phyloP scores from a whole-genome alignment of 345 rosid genomes.

The Linum tenue region DNA sequence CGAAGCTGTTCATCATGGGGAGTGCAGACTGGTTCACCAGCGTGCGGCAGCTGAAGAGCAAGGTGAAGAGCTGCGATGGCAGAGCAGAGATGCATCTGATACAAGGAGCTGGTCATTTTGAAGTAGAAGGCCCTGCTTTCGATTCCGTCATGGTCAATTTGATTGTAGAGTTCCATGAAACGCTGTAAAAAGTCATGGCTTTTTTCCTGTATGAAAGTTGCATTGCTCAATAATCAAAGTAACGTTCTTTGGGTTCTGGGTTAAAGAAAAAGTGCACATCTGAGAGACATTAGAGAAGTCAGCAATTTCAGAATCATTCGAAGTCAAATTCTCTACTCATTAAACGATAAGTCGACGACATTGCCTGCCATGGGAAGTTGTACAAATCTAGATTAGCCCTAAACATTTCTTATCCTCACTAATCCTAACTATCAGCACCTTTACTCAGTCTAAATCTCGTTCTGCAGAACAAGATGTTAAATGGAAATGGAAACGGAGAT shows the following conservation, averaged over 20 bases:
- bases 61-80: slow-evolving; percentile 9
- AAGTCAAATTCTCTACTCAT: neutral
- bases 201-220: neutral
- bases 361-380: neutral
- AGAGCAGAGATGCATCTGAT: slow-evolving; percentile 11
- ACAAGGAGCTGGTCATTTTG: slow-evolving; percentile 10
- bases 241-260: neutral
- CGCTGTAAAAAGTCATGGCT: neutral
- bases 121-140: slow-evolving; percentile 14
- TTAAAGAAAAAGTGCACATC: neutral
- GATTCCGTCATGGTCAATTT: slow-evolving; percentile 15
- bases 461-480: too few species aligned
- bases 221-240: neutral
- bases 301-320: neutral
- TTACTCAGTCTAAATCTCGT: too few species aligned
- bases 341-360: neutral
- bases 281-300: neutral
- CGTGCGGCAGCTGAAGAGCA: slow-evolving; percentile 11
- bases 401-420: neutral
- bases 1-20: slow-evolving; percentile 15
- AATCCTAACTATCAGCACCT: neutral
- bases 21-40: slow-evolving; percentile 15
- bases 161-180: neutral
- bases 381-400: neutral
- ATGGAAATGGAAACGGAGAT: neutral